phyloP scores from a whole-genome alignment of 1,284 basidiomycete species.

The Trichosporon sp. region DNA sequence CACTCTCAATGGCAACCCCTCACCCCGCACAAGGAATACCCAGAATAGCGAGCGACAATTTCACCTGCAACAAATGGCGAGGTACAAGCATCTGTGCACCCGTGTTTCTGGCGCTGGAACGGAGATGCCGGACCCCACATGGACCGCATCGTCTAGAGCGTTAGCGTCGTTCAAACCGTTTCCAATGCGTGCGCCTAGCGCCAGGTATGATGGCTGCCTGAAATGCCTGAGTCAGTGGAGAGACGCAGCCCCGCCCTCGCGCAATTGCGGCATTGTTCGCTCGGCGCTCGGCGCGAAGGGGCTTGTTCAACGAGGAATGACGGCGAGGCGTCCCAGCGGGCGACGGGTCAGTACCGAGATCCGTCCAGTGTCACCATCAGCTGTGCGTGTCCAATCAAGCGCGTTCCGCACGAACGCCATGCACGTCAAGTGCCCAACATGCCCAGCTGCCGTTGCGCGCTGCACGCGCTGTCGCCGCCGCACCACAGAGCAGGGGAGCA shows the following conservation, averaged over 20 bases:
- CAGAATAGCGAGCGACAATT: too few species aligned
- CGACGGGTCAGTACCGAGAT: not conserved
- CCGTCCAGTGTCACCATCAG: not conserved
- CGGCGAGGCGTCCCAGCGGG: not conserved
- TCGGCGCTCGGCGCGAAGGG: slow-evolving; percentile 6
- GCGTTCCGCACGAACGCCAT: not conserved
- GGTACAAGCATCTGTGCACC: too few species aligned
- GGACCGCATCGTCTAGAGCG: too few species aligned
- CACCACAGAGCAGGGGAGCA: not conserved
- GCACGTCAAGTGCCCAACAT: not conserved
- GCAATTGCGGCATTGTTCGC: not conserved
- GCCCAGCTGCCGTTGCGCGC: not conserved
- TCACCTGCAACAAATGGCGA: too few species aligned
- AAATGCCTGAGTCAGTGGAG: too few species aligned
- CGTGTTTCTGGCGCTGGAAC: too few species aligned
- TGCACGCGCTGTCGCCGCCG: too few species aligned
- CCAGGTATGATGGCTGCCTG: too few species aligned
- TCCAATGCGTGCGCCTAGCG: not conserved
- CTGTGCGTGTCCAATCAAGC: not conserved
- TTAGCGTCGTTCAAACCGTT: too few species aligned
- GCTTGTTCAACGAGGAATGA: not conserved
- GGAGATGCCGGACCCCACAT: too few species aligned
- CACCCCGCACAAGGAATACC: too few species aligned
- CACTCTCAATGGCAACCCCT: too few species aligned
- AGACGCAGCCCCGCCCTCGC: not conserved